Evolutionary conservation across 2,329 filamentous ascomycete genomes (phyloP).

Genomic region (Phaeosphaeria sp.): DNA sequence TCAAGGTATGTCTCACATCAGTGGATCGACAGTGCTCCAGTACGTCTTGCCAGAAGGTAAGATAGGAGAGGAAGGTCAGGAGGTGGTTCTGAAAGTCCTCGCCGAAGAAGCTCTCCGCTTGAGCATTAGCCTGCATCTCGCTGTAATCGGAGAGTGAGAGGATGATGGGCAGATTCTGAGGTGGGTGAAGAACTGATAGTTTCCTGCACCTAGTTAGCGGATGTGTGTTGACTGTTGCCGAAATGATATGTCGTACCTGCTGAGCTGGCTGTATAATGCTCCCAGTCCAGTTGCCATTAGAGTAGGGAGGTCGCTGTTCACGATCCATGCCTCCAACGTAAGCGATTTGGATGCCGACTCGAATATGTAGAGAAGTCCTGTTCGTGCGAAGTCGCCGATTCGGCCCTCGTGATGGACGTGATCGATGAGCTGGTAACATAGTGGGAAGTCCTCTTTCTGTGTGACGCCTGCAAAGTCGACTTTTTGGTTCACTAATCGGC

Average conservation of each 20-base stretch:
- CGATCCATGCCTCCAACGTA: slow-evolving; percentile 90
- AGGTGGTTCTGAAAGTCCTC: slow-evolving; percentile 83
- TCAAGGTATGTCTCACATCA: slow-evolving; percentile 88
- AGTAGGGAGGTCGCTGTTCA: slow-evolving; percentile 94
- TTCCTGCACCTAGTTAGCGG: slow-evolving; percentile 60
- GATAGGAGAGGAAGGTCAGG: slow-evolving; percentile 90
- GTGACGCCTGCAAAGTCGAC: slow-evolving; percentile 83
- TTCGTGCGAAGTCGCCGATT: slow-evolving; percentile 93
- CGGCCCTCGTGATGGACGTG: slow-evolving; percentile 96
- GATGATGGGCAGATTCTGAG: slow-evolving; percentile 79
- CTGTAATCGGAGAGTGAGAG: slow-evolving; percentile 89
- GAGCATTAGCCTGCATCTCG: slow-evolving; percentile 70
- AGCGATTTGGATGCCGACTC: slow-evolving; percentile 87
- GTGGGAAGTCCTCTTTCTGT: slow-evolving; percentile 87
- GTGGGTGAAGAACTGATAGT: slow-evolving; percentile 78
- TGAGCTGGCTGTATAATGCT: slow-evolving; percentile 74
- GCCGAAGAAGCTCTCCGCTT: slow-evolving; percentile 75
- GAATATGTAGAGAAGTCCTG: slow-evolving; percentile 92
- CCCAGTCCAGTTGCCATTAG: slow-evolving; percentile 96
- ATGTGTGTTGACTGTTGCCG: background rate
- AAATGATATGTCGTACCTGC: slow-evolving; percentile 55
- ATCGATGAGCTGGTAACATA: slow-evolving; percentile 95
- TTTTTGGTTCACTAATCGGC: slow-evolving; percentile 57
- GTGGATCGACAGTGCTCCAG: slow-evolving; percentile 91
- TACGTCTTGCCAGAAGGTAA: slow-evolving; percentile 98